Evolutionary conservation across 2,329 filamentous ascomycete genomes (phyloP), one percentile per base, ranked within the genome.

Genomic region (Aureobasidium sp.): DNA sequence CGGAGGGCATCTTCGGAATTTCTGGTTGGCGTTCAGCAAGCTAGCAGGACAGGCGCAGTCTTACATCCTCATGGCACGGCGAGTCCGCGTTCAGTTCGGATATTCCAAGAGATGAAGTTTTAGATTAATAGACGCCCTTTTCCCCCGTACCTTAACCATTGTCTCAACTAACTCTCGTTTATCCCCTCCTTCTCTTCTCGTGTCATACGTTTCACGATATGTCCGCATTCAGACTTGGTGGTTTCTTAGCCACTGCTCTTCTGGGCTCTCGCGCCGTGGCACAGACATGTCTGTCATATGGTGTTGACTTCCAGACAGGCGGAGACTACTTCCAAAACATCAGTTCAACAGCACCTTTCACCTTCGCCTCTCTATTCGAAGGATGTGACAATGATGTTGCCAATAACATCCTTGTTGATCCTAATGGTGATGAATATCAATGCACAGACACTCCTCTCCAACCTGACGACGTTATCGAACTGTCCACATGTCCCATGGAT

Each of bases 241-340:
- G 46, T 26, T 36, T 62, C 20, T 51, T 62, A 20, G 60, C 50
- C 7, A 29, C 51, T 37, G 60, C 39, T 48, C 50, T 62, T 15
- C 17, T 62, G 32, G 32, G 37, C 51, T 46, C 60, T 34, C 60
- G 60, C 7, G 15, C 42, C 4, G 29, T 62, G 20, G 60, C 55
- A 10, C 62, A 58, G 41, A 58, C 59, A 20, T 73, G 71, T 61
- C 63, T 67, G 29, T 69, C 68, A 17, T 73, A 66, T 53, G 71
- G 71, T 50, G 66, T 72, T 20, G 78, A 80, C 65, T 80, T 77
- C 61, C 67, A 76, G 51, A 73, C 76, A 65, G 76, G 74, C 39
- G 73, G 72, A 2, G 65, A 68, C 20, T 80, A 79, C 68, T 80
- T 79, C 67, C 78, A 79, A 67, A 78, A 79, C 66, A 71, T 72